Evolutionary conservation across 768 basidiomycete genomes (phyloP).

Genomic region (Tricholoma flavovirens): DNA sequence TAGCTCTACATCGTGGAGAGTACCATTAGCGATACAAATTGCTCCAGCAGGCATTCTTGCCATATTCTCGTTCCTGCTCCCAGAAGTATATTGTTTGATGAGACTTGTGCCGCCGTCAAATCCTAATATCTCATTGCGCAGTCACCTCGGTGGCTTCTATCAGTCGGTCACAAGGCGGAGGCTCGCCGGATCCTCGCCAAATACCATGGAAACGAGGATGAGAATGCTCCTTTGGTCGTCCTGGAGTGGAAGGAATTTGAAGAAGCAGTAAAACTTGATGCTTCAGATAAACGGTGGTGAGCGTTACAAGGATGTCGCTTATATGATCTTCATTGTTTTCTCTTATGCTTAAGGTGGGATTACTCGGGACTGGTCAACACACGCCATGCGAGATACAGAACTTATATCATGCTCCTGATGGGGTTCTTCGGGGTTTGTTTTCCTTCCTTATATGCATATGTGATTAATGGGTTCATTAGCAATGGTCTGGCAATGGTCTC

Average conservation of each 20-base stretch:
- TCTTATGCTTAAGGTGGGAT: slow-evolving; percentile 34
- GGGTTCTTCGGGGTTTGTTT: slow-evolving; percentile 43
- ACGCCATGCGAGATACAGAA: slow-evolving; percentile 37
- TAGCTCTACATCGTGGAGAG: slow-evolving; percentile 39
- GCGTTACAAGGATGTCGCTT: slow-evolving; percentile 8
- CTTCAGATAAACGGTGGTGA: slow-evolving; percentile 53
- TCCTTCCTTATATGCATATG: background rate
- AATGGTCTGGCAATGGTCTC: slow-evolving; percentile 54
- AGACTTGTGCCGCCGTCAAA: background rate
- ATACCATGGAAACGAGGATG: slow-evolving; percentile 49
- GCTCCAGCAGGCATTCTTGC: slow-evolving; percentile 37
- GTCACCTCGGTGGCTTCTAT: slow-evolving; percentile 52
- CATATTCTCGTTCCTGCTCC: slow-evolving; percentile 29
- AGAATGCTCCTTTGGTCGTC: slow-evolving; percentile 44
- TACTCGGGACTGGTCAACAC: slow-evolving; percentile 45
- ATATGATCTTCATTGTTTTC: background rate
- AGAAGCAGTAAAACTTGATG: slow-evolving; percentile 43
- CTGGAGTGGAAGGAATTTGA: slow-evolving; percentile 50
- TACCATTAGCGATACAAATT: slow-evolving; percentile 48
- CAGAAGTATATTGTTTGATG: slow-evolving; percentile 25
- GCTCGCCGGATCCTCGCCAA: slow-evolving; percentile 42
- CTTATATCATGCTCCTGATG: slow-evolving; percentile 46
- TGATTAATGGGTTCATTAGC: slow-evolving; percentile 20
- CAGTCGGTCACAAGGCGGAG: slow-evolving; percentile 42
- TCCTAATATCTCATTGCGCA: slow-evolving; percentile 17